phyloP scores from a whole-genome alignment of 2,329 filamentous ascomycete species.

The Didymella lethalis region DNA sequence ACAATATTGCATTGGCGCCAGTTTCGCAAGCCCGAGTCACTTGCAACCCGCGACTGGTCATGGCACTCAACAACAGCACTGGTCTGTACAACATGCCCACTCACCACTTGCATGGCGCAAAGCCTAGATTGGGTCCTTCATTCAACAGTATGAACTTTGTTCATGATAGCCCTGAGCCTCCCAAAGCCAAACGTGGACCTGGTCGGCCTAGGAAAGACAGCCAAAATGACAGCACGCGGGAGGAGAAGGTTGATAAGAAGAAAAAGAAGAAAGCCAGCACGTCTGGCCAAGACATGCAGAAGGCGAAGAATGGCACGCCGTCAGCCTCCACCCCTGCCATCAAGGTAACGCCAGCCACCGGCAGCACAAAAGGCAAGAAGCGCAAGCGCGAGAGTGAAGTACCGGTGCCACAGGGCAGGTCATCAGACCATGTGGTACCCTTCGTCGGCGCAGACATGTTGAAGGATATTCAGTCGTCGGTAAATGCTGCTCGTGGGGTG shows the following conservation, averaged over 20 bases:
- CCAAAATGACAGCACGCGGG: neutral
- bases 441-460: constrained; percentile 21
- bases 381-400: constrained; percentile 27
- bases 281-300: constrained; percentile 1
- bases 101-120: constrained; percentile 29
- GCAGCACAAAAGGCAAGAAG: constrained; percentile 25
- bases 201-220: constrained; percentile 1
- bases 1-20: no score
- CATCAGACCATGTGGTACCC: neutral
- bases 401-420: neutral
- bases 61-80: constrained; percentile 14
- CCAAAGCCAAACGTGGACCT: neutral
- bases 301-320: neutral
- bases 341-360: constrained; percentile 11
- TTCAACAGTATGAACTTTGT: constrained; percentile 39
- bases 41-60: neutral
- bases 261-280: constrained; percentile 19
- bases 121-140: constrained; percentile 9
- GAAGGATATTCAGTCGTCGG: constrained; percentile 17
- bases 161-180: constrained; percentile 7
- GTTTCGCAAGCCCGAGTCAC: neutral
- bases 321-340: constrained; percentile 2
- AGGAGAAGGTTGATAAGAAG: constrained; percentile 13
- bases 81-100: constrained; percentile 38
- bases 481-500: constrained; percentile 19